Conservation (phyloP, 441 rosid genomes). For the Flueggea neowawraea region DNA sequence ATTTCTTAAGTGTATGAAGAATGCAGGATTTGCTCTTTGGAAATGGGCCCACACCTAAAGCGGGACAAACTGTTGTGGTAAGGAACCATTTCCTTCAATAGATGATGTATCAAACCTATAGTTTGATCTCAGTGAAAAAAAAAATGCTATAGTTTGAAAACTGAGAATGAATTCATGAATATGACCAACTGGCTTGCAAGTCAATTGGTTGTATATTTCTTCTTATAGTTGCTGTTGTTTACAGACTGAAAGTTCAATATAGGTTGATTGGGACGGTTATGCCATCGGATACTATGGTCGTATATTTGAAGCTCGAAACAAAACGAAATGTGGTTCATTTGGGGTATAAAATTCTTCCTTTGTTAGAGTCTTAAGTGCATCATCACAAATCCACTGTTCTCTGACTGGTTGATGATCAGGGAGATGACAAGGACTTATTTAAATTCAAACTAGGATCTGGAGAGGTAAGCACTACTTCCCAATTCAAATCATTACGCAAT, state of each 20-base stretch:
- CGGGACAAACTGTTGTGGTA: conserved; percentile 86
- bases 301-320: conserved; percentile 98
- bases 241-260: conserved; percentile 7
- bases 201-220: background rate
- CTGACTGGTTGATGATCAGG: conserved; percentile 43
- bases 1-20: conserved; percentile 14
- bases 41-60: conserved; percentile 72
- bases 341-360: conserved; percentile 43
- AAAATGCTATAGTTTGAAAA: no score
- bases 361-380: conserved; percentile 5
- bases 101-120: background rate
- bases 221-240: conserved; percentile 8
- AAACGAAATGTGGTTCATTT: conserved; percentile 95
- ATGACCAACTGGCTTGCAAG: background rate
- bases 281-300: conserved; percentile 99
- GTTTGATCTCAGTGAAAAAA: background rate
- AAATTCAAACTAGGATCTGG: conserved; percentile 76
- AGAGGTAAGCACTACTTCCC: conserved; percentile 41
- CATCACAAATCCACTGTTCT: conserved; percentile 4
- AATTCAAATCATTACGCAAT: conserved; percentile 5
- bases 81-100: conserved; percentile 8
- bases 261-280: conserved; percentile 96
- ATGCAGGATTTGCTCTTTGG: conserved; percentile 86
- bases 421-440: conserved; percentile 83
- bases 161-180: background rate